phyloP scores from a whole-genome alignment of 768 basidiomycete genomes.

The Leccinum subgranulosum region DNA sequence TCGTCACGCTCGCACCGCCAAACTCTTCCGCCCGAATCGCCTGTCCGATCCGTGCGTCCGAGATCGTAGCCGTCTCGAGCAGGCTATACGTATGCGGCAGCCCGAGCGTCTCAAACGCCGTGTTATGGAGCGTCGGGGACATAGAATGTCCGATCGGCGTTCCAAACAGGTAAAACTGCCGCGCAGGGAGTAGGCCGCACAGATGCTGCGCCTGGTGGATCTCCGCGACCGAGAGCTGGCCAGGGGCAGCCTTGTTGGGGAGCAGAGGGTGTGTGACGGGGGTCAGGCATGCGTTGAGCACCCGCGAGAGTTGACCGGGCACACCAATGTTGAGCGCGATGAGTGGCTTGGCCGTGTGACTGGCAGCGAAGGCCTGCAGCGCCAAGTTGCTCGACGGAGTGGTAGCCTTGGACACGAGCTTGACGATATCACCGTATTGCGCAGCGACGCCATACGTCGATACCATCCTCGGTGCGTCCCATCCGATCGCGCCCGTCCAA shows the following conservation, averaged over 20 bases:
- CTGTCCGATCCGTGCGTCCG: constrained; percentile 41
- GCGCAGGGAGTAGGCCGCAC: constrained; percentile 72
- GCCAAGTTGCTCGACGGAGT: constrained; percentile 74
- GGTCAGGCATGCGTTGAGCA: constrained; percentile 81
- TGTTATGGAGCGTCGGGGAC: constrained; percentile 93
- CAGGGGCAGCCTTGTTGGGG: constrained; percentile 87
- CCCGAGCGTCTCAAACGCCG: constrained; percentile 75
- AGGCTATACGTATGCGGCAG: constrained; percentile 79
- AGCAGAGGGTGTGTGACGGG: constrained; percentile 88
- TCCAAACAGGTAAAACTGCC: constrained; percentile 84
- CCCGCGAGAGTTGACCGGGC: constrained; percentile 85
- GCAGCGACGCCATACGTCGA: constrained; percentile 68
- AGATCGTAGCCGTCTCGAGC: constrained; percentile 69
- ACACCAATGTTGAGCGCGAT: constrained; percentile 94
- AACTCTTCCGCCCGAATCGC: constrained; percentile 68
- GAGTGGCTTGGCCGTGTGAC: constrained; percentile 67
- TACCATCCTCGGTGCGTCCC: constrained; percentile 65
- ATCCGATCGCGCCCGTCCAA: constrained; percentile 81
- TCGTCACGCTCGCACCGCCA: constrained; percentile 95
- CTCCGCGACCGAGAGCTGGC: constrained; percentile 85
- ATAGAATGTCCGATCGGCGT: constrained; percentile 85
- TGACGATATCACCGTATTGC: constrained; percentile 81
- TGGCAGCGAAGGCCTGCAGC: constrained; percentile 67
- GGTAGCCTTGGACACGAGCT: constrained; percentile 86
- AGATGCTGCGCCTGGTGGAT: constrained; percentile 81